Base-by-base conservation (phyloP, 306 rosid genomes). In the Lathyrus tuberosus region DNA sequence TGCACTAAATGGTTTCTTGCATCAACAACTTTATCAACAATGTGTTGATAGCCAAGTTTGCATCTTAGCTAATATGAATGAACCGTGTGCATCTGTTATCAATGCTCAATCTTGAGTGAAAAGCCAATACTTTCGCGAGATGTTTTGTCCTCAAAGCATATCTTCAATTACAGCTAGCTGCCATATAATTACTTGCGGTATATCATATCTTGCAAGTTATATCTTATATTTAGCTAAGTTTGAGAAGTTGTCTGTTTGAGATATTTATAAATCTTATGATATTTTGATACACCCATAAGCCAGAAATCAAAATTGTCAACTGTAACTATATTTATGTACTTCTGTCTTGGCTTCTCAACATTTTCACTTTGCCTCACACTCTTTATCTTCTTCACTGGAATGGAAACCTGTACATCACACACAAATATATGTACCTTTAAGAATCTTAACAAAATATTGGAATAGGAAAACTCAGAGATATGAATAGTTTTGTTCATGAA, bases 321-420 rank as follows among this genome's bases (percentile, higher is more conserved):
- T 64, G 5, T 15, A 14, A 48, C 75, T 14, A 67, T 78, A 33
- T 66, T 67, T 48, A 78, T 78, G 56, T 78, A 78, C 71, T 72
- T 78, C 46, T 78, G 67, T 51, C 24, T 73, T 73, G 82, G 75
- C 67, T 73, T 67, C 44, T 73, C 33, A 67, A 60, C 82, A 73
- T 72, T 73, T 52, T 66, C 42, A 33, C 82, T 78, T 78, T 78
- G 70, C 14, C 69, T 66, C 70, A 72, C 82, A 37, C 74, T 40
- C 78, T 78, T 67, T 31, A 78, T 72, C 70, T 66, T 78, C 61
- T 72, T 61, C 28, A 78, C 9, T 41, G 78, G 78, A 73, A 78
- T 60, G 6, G 8, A 22, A 51, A 78, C 82, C 81, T 77, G 54
- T 10, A 70, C 46, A 63, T 20, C n/a, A n/a, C n/a, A n/a, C n/a